Base-by-base conservation (phyloP, 371 early-diverging fungal species). In the Circinella umbellata region DNA sequence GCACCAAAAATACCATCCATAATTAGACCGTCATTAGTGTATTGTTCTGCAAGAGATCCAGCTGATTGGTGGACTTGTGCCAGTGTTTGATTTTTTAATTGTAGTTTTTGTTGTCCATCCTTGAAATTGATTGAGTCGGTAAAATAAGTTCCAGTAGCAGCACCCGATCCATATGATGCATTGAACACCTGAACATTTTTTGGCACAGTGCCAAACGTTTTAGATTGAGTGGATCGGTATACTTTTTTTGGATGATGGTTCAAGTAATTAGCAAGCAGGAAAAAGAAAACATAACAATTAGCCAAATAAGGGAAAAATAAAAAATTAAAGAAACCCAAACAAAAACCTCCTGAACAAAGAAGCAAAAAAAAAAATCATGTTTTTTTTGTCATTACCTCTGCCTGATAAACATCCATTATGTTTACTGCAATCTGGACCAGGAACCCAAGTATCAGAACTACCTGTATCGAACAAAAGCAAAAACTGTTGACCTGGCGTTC, bases 1-100 rank as follows among this genome's bases (percentile, higher is more conserved):
- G 64, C 66, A 38, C 69, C 74, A 61, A 73, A 48, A 42, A 73
- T 67, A 27, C 74, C 74, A 39, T 73, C 71, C 27, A 71, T 42
- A 14, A 63, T 39, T 10, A 13, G 38, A 17, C 20, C 46, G n/a
- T 34, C 34, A 0, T 13, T 14, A 0, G 63, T 17, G 0, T 0
- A 34, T 46, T 69, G 69, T n/a, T 39, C 4, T 10, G 46, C 64
- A 20, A 69, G 6, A 9, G 64, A n/a, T 17, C 69, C 69, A 14
- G 48, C 17, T 8, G 64, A 54, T 2, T 17, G 27, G 20, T 64
- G 46, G 7, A 51, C 64, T 6, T 34, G 18, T 4, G 60, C 69
- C 38, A 69, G 0, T 5, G 46, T 47, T 57, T 69, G 69, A 7
- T 64, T 63, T 15, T n/a, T 35, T 0, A 64, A 47, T 11, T 47